Percentiles rank a stretch among this genome's conserved stretches.
These are phyloP conservation scores for Aristolochia contorta DNA, from an alignment of 164 flowering plant genomes.

Conservation along the genomic window DNA sequence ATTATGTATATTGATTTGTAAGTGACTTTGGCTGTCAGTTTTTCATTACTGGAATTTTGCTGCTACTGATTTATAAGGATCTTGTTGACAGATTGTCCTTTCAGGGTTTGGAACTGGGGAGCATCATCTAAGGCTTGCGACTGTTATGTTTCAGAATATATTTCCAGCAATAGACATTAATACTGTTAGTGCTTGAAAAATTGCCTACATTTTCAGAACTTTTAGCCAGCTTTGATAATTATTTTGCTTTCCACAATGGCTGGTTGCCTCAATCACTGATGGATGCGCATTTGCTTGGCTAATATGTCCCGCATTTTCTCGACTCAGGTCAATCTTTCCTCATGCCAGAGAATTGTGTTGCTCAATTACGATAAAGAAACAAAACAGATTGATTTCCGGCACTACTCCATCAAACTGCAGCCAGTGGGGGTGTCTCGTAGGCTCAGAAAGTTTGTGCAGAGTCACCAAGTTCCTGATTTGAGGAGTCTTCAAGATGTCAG, in stretches of 20 bases:
- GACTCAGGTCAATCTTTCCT: slow-evolving; percentile 69
- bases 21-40: background rate
- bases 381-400: slow-evolving; percentile 82
- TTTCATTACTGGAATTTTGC: background rate
- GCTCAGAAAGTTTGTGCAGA: slow-evolving; percentile 83
- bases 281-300: background rate
- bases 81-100: slow-evolving; percentile 67
- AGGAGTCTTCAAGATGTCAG: slow-evolving; percentile 86
- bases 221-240: background rate
- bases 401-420: slow-evolving; percentile 85
- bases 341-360: slow-evolving; percentile 85
- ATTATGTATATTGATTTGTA: too few relatives aligned
- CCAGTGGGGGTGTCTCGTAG: slow-evolving; percentile 89
- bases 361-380: slow-evolving; percentile 88
- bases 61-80: background rate
- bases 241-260: background rate
- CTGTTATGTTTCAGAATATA: slow-evolving; percentile 86
- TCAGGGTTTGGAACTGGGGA: slow-evolving; percentile 90
- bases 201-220: too few relatives aligned
- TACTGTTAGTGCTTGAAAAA: slow-evolving; percentile 55
- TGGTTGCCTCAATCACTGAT: background rate
- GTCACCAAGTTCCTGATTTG: slow-evolving; percentile 83
- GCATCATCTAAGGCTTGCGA: slow-evolving; percentile 74
- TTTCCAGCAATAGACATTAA: slow-evolving; percentile 90
- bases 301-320: background rate